phyloP scores from a whole-genome alignment of 2,329 filamentous ascomycete species.

The Nakataea oryzae region DNA sequence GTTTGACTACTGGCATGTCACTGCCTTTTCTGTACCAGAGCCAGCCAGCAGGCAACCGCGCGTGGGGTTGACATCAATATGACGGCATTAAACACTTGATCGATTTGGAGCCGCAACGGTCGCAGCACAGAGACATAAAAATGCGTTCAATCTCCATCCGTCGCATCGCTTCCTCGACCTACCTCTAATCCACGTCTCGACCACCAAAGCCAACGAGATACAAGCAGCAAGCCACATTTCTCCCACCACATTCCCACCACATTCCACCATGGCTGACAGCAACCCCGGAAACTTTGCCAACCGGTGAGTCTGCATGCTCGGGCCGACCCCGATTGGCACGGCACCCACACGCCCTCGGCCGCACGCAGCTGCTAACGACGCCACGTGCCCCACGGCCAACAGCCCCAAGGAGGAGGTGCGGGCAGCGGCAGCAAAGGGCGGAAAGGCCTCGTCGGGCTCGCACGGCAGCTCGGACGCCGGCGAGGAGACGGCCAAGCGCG shows the following conservation, averaged over 20 bases:
- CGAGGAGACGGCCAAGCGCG: slow-evolving; percentile 15
- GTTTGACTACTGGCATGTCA: neutral
- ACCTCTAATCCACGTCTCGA: no score
- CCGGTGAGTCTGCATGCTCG: no score
- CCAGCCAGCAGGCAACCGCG: neutral
- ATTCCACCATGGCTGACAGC: slow-evolving; percentile 12
- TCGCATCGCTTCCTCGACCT: neutral
- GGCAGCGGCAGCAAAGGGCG: slow-evolving; percentile 29
- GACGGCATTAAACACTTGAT: neutral
- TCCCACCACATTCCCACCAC: neutral
- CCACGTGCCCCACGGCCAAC: slow-evolving; percentile 8
- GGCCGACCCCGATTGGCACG: no score
- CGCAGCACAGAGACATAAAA: neutral
- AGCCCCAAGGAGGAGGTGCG: slow-evolving; percentile 32
- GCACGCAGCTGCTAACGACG: neutral
- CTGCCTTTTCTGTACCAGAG: neutral
- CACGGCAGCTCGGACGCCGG: neutral
- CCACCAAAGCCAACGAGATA: no score
- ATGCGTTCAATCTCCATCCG: neutral
- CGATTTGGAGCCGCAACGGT: neutral
- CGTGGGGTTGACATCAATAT: neutral
- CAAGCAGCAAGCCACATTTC: no score
- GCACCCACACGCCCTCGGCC: no score
- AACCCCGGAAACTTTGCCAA: slow-evolving; percentile 29
- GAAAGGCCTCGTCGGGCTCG: slow-evolving; percentile 16